phyloP scores from a whole-genome alignment of 1,284 basidiomycete species.

The Mycena sp. region DNA sequence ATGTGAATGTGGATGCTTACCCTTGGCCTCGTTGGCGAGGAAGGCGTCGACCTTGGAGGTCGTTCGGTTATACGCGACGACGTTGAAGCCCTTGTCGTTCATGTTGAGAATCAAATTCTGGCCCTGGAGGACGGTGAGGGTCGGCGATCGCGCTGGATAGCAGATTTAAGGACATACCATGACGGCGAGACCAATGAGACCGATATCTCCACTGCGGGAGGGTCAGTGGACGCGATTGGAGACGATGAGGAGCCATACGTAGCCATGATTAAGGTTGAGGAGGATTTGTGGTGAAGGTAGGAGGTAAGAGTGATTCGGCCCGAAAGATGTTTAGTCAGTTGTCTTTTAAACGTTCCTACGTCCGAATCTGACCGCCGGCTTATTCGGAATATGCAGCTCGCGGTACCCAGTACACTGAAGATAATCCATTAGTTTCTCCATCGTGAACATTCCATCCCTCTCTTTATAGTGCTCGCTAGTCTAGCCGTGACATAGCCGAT shows the following conservation, averaged over 20 bases:
- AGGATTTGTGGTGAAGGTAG: constrained; percentile 44
- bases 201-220: constrained; percentile 83
- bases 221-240: constrained; percentile 23
- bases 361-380: not conserved
- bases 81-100: constrained; percentile 99
- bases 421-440: not conserved
- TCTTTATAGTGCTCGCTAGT: not conserved
- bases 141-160: constrained; percentile 36
- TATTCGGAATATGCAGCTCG: not conserved
- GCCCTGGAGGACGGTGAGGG: constrained; percentile 63
- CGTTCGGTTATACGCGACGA: constrained; percentile 97
- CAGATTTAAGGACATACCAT: constrained; percentile 71
- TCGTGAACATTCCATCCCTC: too few relatives aligned
- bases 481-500: constrained; percentile 7
- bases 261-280: constrained; percentile 52
- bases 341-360: constrained; percentile 7
- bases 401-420: not conserved
- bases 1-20: constrained; percentile 55
- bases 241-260: constrained; percentile 48
- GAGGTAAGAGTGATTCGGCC: constrained; percentile 44
- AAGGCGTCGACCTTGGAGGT: constrained; percentile 97
- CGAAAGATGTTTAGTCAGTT: constrained; percentile 27
- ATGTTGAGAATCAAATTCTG: constrained; percentile 98
- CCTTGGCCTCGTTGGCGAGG: constrained; percentile 97
- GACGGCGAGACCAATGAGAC: constrained; percentile 95